Conservation (phyloP, 1,284 basidiomycete genomes). For the Pulveroboletus sp. region DNA sequence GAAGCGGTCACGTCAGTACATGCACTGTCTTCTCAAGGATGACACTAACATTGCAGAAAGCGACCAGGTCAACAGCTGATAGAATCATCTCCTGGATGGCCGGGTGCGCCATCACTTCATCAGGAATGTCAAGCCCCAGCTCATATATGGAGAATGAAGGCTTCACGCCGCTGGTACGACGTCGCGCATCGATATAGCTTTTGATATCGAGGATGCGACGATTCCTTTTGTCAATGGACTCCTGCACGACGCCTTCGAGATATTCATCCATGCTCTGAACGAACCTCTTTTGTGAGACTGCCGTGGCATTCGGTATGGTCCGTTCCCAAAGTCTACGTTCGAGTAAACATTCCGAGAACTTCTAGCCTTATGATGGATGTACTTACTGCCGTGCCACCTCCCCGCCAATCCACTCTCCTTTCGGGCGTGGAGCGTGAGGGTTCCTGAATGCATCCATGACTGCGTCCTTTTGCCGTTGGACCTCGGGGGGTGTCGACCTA, state of each 20-base stretch:
- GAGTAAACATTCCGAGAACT: not conserved
- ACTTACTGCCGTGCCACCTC: constrained; percentile 26
- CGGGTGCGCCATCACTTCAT: constrained; percentile 23
- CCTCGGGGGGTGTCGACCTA: constrained; percentile 33
- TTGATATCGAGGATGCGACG: constrained; percentile 36
- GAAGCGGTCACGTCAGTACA: not conserved
- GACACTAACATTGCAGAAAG: constrained; percentile 19
- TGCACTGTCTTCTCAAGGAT: not conserved
- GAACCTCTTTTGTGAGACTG: constrained; percentile 31
- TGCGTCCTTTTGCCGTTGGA: constrained; percentile 33
- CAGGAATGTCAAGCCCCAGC: constrained; percentile 24
- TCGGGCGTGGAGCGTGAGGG: constrained; percentile 17
- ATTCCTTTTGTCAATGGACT: constrained; percentile 39
- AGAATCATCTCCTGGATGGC: constrained; percentile 19
- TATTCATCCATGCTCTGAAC: constrained; percentile 38
- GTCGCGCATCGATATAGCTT: constrained; percentile 31
- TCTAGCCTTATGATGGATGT: rapidly evolving
- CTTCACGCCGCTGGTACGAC: constrained; percentile 8
- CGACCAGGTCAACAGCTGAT: constrained; percentile 12
- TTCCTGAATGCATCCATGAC: constrained; percentile 41
- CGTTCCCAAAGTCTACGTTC: constrained; percentile 18
- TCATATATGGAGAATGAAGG: constrained; percentile 14
- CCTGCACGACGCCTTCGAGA: constrained; percentile 35
- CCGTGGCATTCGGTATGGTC: constrained; percentile 7
- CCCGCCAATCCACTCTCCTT: constrained; percentile 24